Percentiles rank a stretch among this genome's conserved stretches.
Conservation (phyloP, 768 basidiomycete species). For the Agaricus subrufescens region DNA sequence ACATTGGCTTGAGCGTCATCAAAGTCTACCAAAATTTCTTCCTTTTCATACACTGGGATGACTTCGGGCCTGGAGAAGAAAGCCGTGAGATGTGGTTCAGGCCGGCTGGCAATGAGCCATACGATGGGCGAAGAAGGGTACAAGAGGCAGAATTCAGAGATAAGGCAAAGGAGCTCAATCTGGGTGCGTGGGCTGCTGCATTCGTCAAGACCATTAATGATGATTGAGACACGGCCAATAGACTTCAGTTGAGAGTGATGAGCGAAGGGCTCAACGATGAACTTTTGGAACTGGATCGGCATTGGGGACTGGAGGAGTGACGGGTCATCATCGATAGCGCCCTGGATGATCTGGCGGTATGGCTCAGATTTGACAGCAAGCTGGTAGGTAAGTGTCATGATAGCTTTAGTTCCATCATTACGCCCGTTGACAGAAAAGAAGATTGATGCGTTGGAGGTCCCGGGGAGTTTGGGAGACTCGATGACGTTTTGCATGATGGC, state of each 20-base stretch:
- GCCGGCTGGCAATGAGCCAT: not conserved
- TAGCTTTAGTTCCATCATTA: not conserved
- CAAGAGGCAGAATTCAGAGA: not conserved
- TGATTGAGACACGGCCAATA: not conserved
- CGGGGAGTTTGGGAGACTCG: not conserved
- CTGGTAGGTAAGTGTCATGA: conserved; percentile 16
- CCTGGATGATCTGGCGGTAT: conserved; percentile 3
- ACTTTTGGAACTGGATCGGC: conserved; percentile 8
- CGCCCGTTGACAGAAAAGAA: not conserved
- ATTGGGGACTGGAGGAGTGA: conserved; percentile 7
- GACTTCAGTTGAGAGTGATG: not conserved
- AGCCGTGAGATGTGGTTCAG: not conserved
- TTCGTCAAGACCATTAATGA: conserved; percentile 1
- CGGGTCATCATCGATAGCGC: conserved; percentile 6
- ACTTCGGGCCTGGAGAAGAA: not conserved
- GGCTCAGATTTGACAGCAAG: conserved; percentile 9
- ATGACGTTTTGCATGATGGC: not conserved
- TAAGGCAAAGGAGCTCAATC: not conserved
- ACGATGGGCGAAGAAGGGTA: not conserved
- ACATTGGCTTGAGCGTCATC: not conserved
- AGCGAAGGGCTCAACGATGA: conserved; percentile 13
- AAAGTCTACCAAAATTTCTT: not conserved
- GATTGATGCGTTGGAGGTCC: not conserved
- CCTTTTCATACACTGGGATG: not conserved
- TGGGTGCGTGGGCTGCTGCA: not conserved